Conservation (phyloP, 768 basidiomycete genomes). For the Amanita thiersii region DNA sequence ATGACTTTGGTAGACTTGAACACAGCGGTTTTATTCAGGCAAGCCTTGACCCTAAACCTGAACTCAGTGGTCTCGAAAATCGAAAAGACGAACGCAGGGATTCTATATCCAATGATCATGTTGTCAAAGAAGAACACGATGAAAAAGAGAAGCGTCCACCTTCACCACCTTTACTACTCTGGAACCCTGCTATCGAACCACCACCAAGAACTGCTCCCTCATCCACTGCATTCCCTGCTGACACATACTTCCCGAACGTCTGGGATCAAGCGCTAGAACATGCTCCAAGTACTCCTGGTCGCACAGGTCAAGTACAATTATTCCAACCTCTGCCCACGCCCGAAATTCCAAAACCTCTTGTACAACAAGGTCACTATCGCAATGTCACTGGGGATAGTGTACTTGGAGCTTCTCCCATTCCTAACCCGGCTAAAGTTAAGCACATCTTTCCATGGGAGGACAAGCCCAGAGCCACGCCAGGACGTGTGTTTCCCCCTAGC, state of each 20-base stretch:
- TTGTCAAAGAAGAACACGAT: slow-evolving; percentile 7
- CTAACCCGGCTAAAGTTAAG: slow-evolving; percentile 67
- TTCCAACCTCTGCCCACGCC: slow-evolving; percentile 55
- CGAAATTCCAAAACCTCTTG: slow-evolving; percentile 56
- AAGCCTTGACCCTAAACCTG: no score
- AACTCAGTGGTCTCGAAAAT: no score
- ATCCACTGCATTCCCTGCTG: slow-evolving; percentile 53
- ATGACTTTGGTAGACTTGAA: no score
- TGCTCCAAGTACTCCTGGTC: slow-evolving; percentile 16
- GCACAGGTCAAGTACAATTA: slow-evolving; percentile 32
- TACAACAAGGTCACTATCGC: slow-evolving; percentile 70
- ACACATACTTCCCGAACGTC: slow-evolving; percentile 75
- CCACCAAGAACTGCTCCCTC: slow-evolving; percentile 60
- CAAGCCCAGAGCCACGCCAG: slow-evolving; percentile 54
- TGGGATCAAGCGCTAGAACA: slow-evolving; percentile 66
- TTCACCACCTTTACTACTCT: slow-evolving; percentile 62
- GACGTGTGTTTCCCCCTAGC: slow-evolving; percentile 65
- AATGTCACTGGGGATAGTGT: slow-evolving; percentile 46
- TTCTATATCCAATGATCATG: no score
- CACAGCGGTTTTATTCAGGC: no score
- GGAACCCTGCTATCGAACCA: slow-evolving; percentile 77
- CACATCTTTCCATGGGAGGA: slow-evolving; percentile 95
- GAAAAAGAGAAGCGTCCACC: slow-evolving; percentile 33
- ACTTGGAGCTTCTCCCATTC: slow-evolving; percentile 37
- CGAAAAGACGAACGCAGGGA: no score